Base-by-base conservation (phyloP, 192 early-diverging fungal genomes). In the Diversispora eburnea region DNA sequence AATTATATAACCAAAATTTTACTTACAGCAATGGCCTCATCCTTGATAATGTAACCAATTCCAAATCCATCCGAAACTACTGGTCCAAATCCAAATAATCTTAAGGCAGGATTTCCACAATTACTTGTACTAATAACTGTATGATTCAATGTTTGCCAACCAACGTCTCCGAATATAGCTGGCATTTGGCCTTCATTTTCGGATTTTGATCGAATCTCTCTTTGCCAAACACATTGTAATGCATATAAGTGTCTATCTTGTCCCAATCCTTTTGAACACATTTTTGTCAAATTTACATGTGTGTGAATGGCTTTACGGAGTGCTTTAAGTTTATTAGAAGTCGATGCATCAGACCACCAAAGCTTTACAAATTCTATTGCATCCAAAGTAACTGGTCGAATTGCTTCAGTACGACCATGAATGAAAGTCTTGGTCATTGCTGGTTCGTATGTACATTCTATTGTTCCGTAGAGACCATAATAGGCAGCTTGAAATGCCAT, bases 171-270 rank as follows among this genome's bases (percentile, higher is more conserved):
- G 89, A 82, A 84, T 22, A 84, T 78, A 4, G 67, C 20, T 33
- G 83, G 83, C 47, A 77, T 76, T 22, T 77, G 75, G n/a, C 55
- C 70, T 12, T 64, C 57, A 17, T 72, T 47, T 6, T 60, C 57
- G 15, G 76, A 65, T 4, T 4, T 19, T 5, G 39, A 43, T 3
- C 25, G 33, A 52, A 80, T 20, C 8, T 80, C n/a, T 54, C 77
- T 72, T n/a, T 84, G 69, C 77, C 77, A 87, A 78, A 90, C 79
- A 67, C 81, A 87, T 63, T 89, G 84, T 20, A 97, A 87, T 1
- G 91, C 94, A 39, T 94, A 88, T 79, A 97, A 70, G 79, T 97
- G 95, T 45, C 94, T 89, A 77, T 97, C 95, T 65, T 94, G 89
- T 55, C 94, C 95, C 49, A 86, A 54, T 20, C 94, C 95, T 59